phyloP scores from a whole-genome alignment of 192 early-diverging fungal species.

The Gonapodya prolifera region DNA sequence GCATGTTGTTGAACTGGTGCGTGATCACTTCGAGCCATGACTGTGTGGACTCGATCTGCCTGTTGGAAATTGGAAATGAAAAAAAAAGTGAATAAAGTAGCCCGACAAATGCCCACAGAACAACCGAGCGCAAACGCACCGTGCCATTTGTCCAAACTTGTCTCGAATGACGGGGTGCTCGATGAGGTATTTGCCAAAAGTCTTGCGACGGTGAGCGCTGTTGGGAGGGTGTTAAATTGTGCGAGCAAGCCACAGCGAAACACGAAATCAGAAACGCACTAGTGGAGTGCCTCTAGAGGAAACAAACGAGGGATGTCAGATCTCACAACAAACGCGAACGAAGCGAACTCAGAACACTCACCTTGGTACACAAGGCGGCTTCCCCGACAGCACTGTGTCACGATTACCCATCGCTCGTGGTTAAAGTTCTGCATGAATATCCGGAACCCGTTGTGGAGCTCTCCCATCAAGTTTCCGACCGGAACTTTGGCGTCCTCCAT shows the following conservation, averaged over 20 bases:
- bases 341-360: too few species aligned
- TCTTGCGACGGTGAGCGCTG: neutral
- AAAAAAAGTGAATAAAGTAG: neutral
- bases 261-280: too few species aligned
- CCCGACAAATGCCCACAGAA: too few species aligned
- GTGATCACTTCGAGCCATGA: neutral
- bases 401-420: slow-evolving; percentile 37
- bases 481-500: neutral
- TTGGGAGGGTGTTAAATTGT: too few species aligned
- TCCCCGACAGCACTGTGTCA: slow-evolving; percentile 68
- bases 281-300: slow-evolving; percentile 45
- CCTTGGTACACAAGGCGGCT: slow-evolving; percentile 72
- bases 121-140: neutral
- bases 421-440: slow-evolving; percentile 49
- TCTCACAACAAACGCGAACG: too few species aligned
- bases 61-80: neutral
- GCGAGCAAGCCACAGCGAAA: too few species aligned
- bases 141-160: neutral
- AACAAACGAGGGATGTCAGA: too few species aligned
- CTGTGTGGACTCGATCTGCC: neutral
- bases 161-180: neutral
- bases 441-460: neutral
- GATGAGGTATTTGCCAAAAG: slow-evolving; percentile 1
- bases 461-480: neutral
- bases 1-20: neutral